Evolutionary conservation across 768 basidiomycete genomes (phyloP), one percentile per base, ranked within the genome.

Genomic region (Mycena metata): DNA sequence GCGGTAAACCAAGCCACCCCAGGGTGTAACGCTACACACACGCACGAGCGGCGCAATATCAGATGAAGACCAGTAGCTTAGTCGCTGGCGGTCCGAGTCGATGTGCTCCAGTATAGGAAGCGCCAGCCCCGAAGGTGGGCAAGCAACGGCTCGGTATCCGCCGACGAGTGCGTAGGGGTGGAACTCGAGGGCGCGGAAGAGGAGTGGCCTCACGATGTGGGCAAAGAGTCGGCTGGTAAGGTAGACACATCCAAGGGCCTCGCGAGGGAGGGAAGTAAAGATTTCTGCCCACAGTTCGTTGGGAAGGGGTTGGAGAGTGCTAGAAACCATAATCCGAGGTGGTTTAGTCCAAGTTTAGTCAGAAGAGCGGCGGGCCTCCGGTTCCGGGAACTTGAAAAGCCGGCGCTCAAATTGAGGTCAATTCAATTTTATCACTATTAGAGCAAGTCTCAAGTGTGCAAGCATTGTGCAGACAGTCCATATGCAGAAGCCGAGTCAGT

Each of bases 241-340:
- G 15, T 49, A 16, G 16, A 57, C 24, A 16, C 30, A 46, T 16
- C 17, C n/a, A 16, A 62, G 50, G 2, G 8, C 61, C 23, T 42
- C 42, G 24, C 45, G 35, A 16, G 63, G 55, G 9, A 56, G 21
- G 12, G 49, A 12, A 2, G 24, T 17, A 10, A 64, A 57, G 17
- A 55, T 57, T 21, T 57, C 45, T 1, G 35, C n/a, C 63, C 63
- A 64, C 24, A 64, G 21, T 24, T 64, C 63, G 10, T 36, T 21
- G 30, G 30, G 30, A 6, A 30, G 30, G 6, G 30, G 30, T 30
- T 30, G 30, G 30, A 30, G 30, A 3, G 30, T 6, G 30, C 30
- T 6, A 30, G 30, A 30, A 6, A 6, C 30, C 30, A 30, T 30
- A 30, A 30, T n/a, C n/a, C n/a, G n/a, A n/a, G n/a, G n/a, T n/a